Percentiles rank a stretch among this genome's conserved stretches.
phyloP scores from a whole-genome alignment of 495 filamentous ascomycete species.

The Aspergillus egyptiacus region DNA sequence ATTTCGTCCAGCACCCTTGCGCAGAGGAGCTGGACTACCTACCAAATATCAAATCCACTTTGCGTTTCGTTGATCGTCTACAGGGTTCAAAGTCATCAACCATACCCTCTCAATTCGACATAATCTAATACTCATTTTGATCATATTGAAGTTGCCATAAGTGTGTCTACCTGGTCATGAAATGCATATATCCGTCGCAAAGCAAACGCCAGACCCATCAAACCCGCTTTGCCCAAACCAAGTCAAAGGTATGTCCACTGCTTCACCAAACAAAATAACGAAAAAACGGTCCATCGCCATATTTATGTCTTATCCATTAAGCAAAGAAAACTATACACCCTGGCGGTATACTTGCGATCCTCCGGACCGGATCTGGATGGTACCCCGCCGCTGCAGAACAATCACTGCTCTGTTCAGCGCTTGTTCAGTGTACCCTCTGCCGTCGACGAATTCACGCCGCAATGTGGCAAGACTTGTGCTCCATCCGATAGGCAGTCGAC shows the following conservation, averaged over 20 bases:
- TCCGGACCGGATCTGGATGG: slow-evolving; percentile 83
- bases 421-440: slow-evolving; percentile 79
- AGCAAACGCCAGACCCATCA: slow-evolving; percentile 12
- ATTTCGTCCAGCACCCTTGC: no score
- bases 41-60: no score
- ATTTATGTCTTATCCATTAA: slow-evolving; percentile 12
- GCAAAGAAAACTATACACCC: slow-evolving; percentile 44
- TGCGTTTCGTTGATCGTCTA: no score
- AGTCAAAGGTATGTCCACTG: slow-evolving; percentile 3
- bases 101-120: no score
- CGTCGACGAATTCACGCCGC: slow-evolving; percentile 83
- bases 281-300: slow-evolving; percentile 5
- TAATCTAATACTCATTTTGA: no score
- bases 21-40: no score
- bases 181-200: background rate
- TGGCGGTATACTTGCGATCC: slow-evolving; percentile 84
- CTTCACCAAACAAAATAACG: slow-evolving; percentile 5
- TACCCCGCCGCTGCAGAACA: slow-evolving; percentile 81
- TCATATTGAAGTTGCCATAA: slow-evolving; percentile 1
- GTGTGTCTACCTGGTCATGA: background rate
- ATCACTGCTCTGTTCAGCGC: slow-evolving; percentile 77
- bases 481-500: slow-evolving; percentile 90
- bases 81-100: no score
- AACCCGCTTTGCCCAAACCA: slow-evolving; percentile 17
- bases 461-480: slow-evolving; percentile 83